These are phyloP conservation scores for Onygenales sp. DNA, from an alignment of 2,329 filamentous ascomycete species.

Conservation along the genomic window DNA sequence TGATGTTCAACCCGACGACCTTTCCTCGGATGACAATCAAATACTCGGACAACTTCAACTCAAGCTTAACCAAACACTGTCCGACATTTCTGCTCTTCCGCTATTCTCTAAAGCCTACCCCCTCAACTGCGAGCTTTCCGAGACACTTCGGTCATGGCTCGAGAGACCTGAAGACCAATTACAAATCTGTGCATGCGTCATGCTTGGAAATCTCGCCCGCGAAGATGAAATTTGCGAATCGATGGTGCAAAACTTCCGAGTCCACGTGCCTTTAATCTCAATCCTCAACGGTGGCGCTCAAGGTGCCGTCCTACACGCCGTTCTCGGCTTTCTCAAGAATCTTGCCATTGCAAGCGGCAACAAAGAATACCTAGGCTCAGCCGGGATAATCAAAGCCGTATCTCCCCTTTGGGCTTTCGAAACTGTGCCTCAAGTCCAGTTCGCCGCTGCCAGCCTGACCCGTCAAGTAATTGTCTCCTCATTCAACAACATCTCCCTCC, in stretches of 20 bases:
- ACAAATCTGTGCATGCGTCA: constrained; percentile 36
- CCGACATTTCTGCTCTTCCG: constrained; percentile 30
- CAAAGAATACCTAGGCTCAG: constrained; percentile 26
- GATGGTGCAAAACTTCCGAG: constrained; percentile 29
- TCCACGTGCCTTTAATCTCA: constrained; percentile 32
- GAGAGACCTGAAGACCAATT: constrained; percentile 31
- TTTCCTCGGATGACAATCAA: constrained; percentile 25
- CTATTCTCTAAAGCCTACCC: constrained; percentile 30
- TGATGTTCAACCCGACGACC: constrained; percentile 16
- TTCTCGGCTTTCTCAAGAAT: constrained; percentile 40
- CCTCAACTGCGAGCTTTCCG: constrained; percentile 26
- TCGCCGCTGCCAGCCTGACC: constrained; percentile 32
- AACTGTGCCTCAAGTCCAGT: constrained; percentile 36
- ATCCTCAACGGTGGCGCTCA: constrained; percentile 29
- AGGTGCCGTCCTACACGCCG: constrained; percentile 34
- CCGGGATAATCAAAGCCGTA: constrained; percentile 29
- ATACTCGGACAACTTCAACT: constrained; percentile 25
- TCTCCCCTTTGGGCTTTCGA: constrained; percentile 32
- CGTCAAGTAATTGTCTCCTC: constrained; percentile 31
- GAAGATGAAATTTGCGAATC: constrained; percentile 32
- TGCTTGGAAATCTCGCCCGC: constrained; percentile 39
- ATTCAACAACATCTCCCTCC: constrained; percentile 26
- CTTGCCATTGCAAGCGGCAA: constrained; percentile 37
- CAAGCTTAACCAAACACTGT: constrained; percentile 31
- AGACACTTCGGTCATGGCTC: constrained; percentile 32